phyloP scores from a whole-genome alignment of 1,284 basidiomycete species.

The Boletus mariae region DNA sequence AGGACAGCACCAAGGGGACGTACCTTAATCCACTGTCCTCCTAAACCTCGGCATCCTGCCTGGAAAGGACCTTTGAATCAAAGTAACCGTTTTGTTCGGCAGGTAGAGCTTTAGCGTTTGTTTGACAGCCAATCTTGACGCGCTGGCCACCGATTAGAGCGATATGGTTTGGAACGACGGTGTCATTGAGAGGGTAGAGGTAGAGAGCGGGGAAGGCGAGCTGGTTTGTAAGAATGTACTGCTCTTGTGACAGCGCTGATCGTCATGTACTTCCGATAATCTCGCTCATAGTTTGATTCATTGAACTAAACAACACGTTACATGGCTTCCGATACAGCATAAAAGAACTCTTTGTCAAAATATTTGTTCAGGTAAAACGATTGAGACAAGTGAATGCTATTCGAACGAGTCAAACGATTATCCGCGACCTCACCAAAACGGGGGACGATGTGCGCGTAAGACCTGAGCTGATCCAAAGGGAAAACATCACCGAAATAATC shows the following conservation, averaged over 20 bases:
- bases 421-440: slow-evolving; percentile 26
- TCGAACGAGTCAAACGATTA: slow-evolving; percentile 19
- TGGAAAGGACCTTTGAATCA: slow-evolving; percentile 89
- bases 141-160: slow-evolving; percentile 69
- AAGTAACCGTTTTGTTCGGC: slow-evolving; percentile 96
- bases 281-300: too few species aligned
- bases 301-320: background rate
- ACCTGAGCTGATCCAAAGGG: slow-evolving; percentile 16
- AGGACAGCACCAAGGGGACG: too few species aligned
- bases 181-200: slow-evolving; percentile 94
- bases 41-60: slow-evolving; percentile 38
- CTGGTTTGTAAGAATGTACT: slow-evolving; percentile 12
- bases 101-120: slow-evolving; percentile 93
- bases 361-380: slow-evolving; percentile 32
- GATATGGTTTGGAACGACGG: slow-evolving; percentile 95
- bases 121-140: slow-evolving; percentile 97
- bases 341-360: slow-evolving; percentile 31
- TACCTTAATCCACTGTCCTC: too few species aligned
- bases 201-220: slow-evolving; percentile 70
- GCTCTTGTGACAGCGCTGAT: too few species aligned
- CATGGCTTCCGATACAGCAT: background rate
- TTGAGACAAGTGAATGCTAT: slow-evolving; percentile 16
- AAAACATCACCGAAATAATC: slow-evolving; percentile 21
- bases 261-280: background rate
- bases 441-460: slow-evolving; percentile 13